Evolutionary conservation across 164 flowering plant species (phyloP).

Genomic region (Protea cynaroides): DNA sequence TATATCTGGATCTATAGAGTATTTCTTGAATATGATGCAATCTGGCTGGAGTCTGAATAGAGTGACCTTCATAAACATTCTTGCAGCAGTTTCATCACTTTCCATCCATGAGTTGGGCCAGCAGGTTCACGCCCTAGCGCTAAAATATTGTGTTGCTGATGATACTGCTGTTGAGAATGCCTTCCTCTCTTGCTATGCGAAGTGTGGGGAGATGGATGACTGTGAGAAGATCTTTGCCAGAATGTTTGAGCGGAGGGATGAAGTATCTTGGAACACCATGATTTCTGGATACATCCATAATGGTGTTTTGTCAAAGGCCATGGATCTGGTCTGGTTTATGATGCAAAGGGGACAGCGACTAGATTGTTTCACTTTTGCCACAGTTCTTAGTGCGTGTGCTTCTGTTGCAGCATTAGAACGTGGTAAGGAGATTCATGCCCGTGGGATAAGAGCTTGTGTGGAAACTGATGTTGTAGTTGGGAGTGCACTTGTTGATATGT

Average conservation of each 20-base stretch:
- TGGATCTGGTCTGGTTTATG: constrained; percentile 71
- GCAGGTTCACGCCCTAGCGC: constrained; percentile 62
- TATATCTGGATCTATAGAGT: constrained; percentile 34
- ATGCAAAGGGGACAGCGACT: constrained; percentile 61
- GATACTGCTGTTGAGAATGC: constrained; percentile 63
- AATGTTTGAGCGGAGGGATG: constrained; percentile 70
- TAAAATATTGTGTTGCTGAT: constrained; percentile 36
- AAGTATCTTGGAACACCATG: constrained; percentile 84
- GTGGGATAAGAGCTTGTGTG: constrained; percentile 55
- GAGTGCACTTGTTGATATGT: constrained; percentile 88
- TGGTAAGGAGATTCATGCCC: constrained; percentile 90
- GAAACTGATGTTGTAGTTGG: constrained; percentile 84
- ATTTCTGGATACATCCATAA: constrained; percentile 79
- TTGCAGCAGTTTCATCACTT: constrained; percentile 58
- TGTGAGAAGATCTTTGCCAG: constrained; percentile 61
- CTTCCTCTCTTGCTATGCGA: constrained; percentile 72
- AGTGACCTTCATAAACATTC: constrained; percentile 67
- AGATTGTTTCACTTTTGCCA: constrained; percentile 74
- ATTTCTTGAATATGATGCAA: constrained; percentile 57
- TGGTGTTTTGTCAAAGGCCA: constrained; percentile 61
- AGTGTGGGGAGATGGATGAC: constrained; percentile 53
- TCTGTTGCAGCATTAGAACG: constrained; percentile 74
- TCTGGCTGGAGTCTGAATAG: constrained; percentile 54
- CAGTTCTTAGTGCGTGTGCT: constrained; percentile 94
- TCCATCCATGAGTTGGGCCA: constrained; percentile 35